Percentiles rank a stretch among this genome's conserved stretches.
phyloP scores from a whole-genome alignment of 1,139 yeast species.

The Candida glucosophila region DNA sequence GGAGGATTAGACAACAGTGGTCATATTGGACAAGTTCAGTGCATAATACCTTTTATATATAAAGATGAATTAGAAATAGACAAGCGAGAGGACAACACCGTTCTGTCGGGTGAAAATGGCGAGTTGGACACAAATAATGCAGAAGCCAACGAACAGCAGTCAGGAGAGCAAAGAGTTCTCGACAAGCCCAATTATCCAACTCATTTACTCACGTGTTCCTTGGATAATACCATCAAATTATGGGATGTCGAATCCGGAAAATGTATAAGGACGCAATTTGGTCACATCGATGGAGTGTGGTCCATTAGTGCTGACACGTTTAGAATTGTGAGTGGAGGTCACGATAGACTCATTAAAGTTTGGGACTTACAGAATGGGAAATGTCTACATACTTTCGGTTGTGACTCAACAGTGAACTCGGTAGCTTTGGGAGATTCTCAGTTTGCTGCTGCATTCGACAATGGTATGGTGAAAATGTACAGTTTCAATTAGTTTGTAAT shows the following conservation, averaged over 20 bases:
- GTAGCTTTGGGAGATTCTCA: constrained; percentile 86
- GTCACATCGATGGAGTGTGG: constrained; percentile 98
- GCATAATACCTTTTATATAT: constrained; percentile 75
- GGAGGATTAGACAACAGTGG: constrained; percentile 64
- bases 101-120: constrained; percentile 1
- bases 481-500: constrained; percentile 56
- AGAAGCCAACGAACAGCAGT: constrained; percentile 5
- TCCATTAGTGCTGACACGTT: constrained; percentile 92
- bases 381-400: constrained; percentile 86
- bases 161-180: constrained; percentile 8
- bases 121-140: constrained; percentile 2
- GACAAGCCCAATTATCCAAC: too few species aligned
- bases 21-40: constrained; percentile 84
- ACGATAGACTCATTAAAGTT: constrained; percentile 80
- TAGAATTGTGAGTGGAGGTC: constrained; percentile 89
- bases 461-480: constrained; percentile 75
- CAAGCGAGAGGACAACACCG: constrained; percentile 3
- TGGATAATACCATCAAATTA: constrained; percentile 87
- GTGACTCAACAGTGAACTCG: constrained; percentile 69
- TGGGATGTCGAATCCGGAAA: constrained; percentile 87
- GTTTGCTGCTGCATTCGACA: constrained; percentile 84
- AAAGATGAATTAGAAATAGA: constrained; percentile 42
- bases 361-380: constrained; percentile 95
- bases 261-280: constrained; percentile 89
- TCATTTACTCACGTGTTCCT: constrained; percentile 75